Evolutionary conservation across 2,329 filamentous ascomycete genomes (phyloP).

Genomic region (Epichloe gansuensis): DNA sequence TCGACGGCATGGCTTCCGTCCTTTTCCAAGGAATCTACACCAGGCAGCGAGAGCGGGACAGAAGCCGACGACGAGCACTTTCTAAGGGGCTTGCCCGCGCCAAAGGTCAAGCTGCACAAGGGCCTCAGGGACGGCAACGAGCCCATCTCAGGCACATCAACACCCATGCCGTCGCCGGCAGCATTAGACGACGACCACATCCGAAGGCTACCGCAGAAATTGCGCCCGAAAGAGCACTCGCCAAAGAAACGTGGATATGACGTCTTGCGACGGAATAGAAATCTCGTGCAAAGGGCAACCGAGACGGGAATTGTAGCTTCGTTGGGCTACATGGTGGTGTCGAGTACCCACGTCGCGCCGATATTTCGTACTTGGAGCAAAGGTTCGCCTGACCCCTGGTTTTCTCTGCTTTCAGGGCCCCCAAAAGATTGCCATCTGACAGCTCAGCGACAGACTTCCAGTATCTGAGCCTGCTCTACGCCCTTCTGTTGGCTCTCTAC

Average conservation of each 20-base stretch:
- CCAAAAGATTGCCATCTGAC: background rate
- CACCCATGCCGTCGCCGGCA: conserved; percentile 39
- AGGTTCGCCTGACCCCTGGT: conserved; percentile 23
- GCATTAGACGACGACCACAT: conserved; percentile 29
- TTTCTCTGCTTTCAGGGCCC: background rate
- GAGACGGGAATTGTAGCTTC: conserved; percentile 39
- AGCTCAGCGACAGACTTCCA: conserved; percentile 27
- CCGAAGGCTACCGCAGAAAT: conserved; percentile 11
- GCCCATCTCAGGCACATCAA: conserved; percentile 39
- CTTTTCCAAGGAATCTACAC: conserved; percentile 39
- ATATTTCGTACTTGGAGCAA: conserved; percentile 33
- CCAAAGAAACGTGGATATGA: conserved; percentile 13
- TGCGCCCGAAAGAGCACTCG: conserved; percentile 6
- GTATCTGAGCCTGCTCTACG: conserved; percentile 23
- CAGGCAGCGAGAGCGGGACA: conserved; percentile 78
- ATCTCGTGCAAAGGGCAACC: conserved; percentile 37
- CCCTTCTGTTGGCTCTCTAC: conserved; percentile 37
- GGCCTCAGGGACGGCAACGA: conserved; percentile 55
- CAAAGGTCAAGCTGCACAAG: conserved; percentile 60
- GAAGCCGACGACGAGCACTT: conserved; percentile 92
- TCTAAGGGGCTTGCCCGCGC: conserved; percentile 72
- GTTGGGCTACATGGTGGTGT: conserved; percentile 34
- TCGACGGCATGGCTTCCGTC: conserved; percentile 15
- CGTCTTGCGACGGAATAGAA: conserved; percentile 31
- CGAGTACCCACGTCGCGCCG: conserved; percentile 33